Conservation (phyloP, 75 land plant species). For the Gnetum montanum region DNA sequence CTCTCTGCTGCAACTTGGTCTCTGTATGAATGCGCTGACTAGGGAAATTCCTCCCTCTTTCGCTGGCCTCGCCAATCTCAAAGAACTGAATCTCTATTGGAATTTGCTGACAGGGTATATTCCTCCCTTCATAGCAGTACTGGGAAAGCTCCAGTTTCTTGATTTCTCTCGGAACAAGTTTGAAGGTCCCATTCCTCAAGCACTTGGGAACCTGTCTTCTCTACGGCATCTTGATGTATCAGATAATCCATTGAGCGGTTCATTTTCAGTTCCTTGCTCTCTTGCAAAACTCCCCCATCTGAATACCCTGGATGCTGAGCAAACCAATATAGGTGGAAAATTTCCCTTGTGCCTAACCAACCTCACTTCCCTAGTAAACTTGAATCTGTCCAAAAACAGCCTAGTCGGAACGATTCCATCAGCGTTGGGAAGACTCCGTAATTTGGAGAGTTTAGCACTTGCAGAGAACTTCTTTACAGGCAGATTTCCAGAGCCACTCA, state of each 20-base stretch:
- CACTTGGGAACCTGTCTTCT: constrained; percentile 29
- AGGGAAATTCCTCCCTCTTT: constrained; percentile 45
- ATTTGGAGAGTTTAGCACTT: constrained; percentile 20
- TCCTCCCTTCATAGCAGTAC: constrained; percentile 20
- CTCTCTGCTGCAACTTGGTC: constrained; percentile 27
- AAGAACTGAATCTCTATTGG: constrained; percentile 26
- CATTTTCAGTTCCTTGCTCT: constrained; percentile 44
- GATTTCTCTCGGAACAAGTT: constrained; percentile 40
- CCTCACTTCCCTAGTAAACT: constrained; percentile 26
- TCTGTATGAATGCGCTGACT: constrained; percentile 41
- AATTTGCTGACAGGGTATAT: constrained; percentile 37
- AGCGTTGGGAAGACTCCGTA: constrained; percentile 18
- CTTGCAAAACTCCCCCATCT: constrained; percentile 24
- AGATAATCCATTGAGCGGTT: constrained; percentile 35
- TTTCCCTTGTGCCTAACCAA: constrained; percentile 20
- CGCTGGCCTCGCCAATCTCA: constrained; percentile 18
- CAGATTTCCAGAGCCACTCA: constrained; percentile 4
- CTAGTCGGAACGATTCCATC: constrained; percentile 37
- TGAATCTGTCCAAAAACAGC: constrained; percentile 51
- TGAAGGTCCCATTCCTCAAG: constrained; percentile 28
- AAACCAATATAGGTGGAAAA: constrained; percentile 17
- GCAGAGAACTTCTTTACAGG: constrained; percentile 19
- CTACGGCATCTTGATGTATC: constrained; percentile 28
- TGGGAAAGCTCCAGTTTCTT: constrained; percentile 36
- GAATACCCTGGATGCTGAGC: constrained; percentile 29